These are phyloP conservation scores for Austroboletus eburneus DNA, from an alignment of 768 basidiomycete genomes.

Conservation along the genomic window DNA sequence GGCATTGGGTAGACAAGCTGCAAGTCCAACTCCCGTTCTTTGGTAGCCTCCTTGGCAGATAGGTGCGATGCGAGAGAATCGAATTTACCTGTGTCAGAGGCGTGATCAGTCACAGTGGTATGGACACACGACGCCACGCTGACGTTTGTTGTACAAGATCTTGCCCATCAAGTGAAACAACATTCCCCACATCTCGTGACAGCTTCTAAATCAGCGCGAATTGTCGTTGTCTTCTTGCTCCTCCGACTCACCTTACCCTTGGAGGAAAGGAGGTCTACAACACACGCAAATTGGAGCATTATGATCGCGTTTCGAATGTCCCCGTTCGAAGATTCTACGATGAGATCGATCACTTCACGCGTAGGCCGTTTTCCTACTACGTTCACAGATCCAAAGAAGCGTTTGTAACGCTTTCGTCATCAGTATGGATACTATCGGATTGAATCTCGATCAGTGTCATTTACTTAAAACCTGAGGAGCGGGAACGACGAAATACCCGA, in stretches of 20 bases:
- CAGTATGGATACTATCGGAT: conserved; percentile 85
- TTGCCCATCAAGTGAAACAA: conserved; percentile 94
- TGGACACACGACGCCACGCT: not conserved
- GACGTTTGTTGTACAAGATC: conserved; percentile 93
- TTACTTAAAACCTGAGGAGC: not conserved
- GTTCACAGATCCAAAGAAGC: conserved; percentile 39
- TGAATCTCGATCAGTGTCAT: conserved; percentile 85
- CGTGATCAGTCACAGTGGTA: conserved; percentile 1
- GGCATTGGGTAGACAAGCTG: conserved; percentile 49
- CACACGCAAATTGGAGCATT: conserved; percentile 83
- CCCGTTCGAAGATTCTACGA: conserved; percentile 79
- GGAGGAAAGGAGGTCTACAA: conserved; percentile 32
- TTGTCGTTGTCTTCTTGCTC: conserved; percentile 19
- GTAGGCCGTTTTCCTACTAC: conserved; percentile 38
- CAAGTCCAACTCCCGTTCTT: conserved; percentile 54
- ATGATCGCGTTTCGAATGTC: conserved; percentile 94
- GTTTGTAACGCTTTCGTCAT: conserved; percentile 73
- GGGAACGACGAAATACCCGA: conserved; percentile 51
- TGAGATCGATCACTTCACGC: conserved; percentile 65
- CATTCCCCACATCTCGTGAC: conserved; percentile 78
- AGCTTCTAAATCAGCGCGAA: conserved; percentile 54
- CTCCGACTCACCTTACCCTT: conserved; percentile 32
- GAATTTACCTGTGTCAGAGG: conserved; percentile 58
- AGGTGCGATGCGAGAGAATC: conserved; percentile 58
- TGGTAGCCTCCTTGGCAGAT: conserved; percentile 58